These are phyloP conservation scores for Arachis monticola DNA, from an alignment of 331 rosid species.

Conservation along the genomic window DNA sequence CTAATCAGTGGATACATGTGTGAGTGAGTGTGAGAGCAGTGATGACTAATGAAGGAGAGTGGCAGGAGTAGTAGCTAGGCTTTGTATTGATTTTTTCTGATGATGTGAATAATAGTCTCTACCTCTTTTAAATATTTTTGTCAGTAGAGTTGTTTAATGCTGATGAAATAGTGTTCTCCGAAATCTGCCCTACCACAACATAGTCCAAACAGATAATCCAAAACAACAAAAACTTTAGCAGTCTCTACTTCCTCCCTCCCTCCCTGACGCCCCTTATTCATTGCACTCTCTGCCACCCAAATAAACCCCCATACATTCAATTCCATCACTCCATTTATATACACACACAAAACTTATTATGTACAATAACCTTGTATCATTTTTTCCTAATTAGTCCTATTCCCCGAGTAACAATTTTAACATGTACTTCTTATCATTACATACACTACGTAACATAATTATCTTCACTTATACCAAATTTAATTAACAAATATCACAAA, in stretches of 20 bases:
- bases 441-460: constrained; percentile 10
- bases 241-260: constrained; percentile 33
- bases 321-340: not conserved
- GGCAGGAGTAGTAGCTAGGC: too few species aligned
- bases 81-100: too few species aligned
- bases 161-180: constrained; percentile 40
- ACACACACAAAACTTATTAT: not conserved
- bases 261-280: constrained; percentile 43
- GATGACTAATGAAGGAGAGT: too few species aligned
- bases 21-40: not conserved
- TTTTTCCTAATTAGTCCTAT: not conserved
- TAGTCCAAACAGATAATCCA: constrained; percentile 66
- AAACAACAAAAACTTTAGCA: constrained; percentile 46
- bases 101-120: not conserved
- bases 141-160: constrained; percentile 62
- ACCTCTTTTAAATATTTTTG: constrained; percentile 31
- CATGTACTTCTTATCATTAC: constrained; percentile 24
- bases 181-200: constrained; percentile 42
- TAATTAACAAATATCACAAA: constrained; percentile 52
- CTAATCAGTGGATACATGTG: too few species aligned
- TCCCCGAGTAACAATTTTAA: not conserved
- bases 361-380: not conserved
- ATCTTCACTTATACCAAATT: constrained; percentile 53
- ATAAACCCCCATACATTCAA: not conserved
- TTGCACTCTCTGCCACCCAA: constrained; percentile 15